Percentiles rank a stretch among this genome's conserved stretches.
phyloP scores from a whole-genome alignment of 2,329 filamentous ascomycete genomes.

The Epicoccum sorghinum region DNA sequence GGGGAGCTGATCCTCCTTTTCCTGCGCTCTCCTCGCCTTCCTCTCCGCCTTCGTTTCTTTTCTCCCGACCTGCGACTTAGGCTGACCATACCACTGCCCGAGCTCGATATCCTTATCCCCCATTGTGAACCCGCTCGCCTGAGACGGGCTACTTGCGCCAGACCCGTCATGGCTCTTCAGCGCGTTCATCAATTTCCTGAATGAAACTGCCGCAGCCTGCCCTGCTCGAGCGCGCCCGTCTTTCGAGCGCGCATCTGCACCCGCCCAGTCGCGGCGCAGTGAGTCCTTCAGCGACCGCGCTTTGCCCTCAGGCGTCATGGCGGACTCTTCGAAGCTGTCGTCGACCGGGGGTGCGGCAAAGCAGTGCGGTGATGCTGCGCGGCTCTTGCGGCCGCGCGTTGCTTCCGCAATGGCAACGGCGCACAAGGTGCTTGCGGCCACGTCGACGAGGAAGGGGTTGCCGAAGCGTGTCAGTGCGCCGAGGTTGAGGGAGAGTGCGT shows the following conservation, averaged over 20 bases:
- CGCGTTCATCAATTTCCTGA: slow-evolving; percentile 32
- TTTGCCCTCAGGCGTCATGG: slow-evolving; percentile 30
- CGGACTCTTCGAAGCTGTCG: slow-evolving; percentile 18
- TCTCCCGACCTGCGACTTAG: slow-evolving; percentile 7
- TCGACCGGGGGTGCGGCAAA: slow-evolving; percentile 44
- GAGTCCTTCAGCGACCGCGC: slow-evolving; percentile 39
- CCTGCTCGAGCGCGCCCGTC: slow-evolving; percentile 33
- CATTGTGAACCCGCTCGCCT: not conserved
- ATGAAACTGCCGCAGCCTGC: slow-evolving; percentile 20
- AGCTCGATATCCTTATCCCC: slow-evolving; percentile 47
- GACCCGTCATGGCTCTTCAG: slow-evolving; percentile 1
- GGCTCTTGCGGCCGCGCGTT: slow-evolving; percentile 34
- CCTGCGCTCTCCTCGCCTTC: slow-evolving; percentile 37
- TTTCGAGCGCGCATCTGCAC: slow-evolving; percentile 16
- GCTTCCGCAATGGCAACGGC: slow-evolving; percentile 55
- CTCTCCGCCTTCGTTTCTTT: slow-evolving; percentile 26
- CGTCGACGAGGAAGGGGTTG: slow-evolving; percentile 55
- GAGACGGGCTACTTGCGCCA: slow-evolving; percentile 21
- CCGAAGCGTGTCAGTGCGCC: slow-evolving; percentile 51
- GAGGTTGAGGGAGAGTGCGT: slow-evolving; percentile 53
- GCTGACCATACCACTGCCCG: slow-evolving; percentile 46
- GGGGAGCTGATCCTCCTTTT: slow-evolving; percentile 46
- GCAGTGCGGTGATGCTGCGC: slow-evolving; percentile 22
- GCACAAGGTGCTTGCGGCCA: slow-evolving; percentile 50
- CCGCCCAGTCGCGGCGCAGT: slow-evolving; percentile 42